Evolutionary conservation across 2,329 filamentous ascomycete species (phyloP).

Genomic region (Epichloe scottii): DNA sequence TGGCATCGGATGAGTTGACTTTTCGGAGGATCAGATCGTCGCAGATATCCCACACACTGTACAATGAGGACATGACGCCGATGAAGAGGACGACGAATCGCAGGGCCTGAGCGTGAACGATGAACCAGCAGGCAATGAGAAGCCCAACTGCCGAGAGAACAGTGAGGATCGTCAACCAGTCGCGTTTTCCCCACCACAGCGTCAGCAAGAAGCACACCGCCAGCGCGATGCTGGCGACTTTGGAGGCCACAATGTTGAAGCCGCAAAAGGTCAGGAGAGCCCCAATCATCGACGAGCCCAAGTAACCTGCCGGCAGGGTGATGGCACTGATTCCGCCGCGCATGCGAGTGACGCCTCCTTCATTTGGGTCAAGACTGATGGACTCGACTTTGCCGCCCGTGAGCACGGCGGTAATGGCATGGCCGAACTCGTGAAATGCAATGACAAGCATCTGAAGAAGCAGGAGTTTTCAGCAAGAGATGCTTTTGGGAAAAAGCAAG

Average conservation of each 20-base stretch:
- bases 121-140: slow-evolving; percentile 67
- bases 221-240: slow-evolving; percentile 62
- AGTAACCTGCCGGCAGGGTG: slow-evolving; percentile 65
- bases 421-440: slow-evolving; percentile 70
- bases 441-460: slow-evolving; percentile 60
- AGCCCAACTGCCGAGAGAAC: slow-evolving; percentile 58
- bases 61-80: slow-evolving; percentile 69
- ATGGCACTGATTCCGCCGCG: slow-evolving; percentile 56
- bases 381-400: slow-evolving; percentile 64
- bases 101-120: slow-evolving; percentile 60
- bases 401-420: slow-evolving; percentile 58
- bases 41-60: slow-evolving; percentile 77
- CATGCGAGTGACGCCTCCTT: slow-evolving; percentile 71
- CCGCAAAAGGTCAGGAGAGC: slow-evolving; percentile 68
- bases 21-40: slow-evolving; percentile 71
- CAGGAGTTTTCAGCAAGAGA: neutral
- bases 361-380: slow-evolving; percentile 63
- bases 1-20: slow-evolving; percentile 68
- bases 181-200: slow-evolving; percentile 67
- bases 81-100: slow-evolving; percentile 69
- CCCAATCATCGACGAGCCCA: slow-evolving; percentile 66
- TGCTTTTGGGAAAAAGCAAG: neutral
- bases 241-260: slow-evolving; percentile 70
- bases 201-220: slow-evolving; percentile 67
- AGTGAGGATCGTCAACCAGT: slow-evolving; percentile 66